Percentiles rank a stretch among this genome's conserved stretches.
Evolutionary conservation across 257 asterid genomes (phyloP).

Genomic region (Paulownia fortunei): DNA sequence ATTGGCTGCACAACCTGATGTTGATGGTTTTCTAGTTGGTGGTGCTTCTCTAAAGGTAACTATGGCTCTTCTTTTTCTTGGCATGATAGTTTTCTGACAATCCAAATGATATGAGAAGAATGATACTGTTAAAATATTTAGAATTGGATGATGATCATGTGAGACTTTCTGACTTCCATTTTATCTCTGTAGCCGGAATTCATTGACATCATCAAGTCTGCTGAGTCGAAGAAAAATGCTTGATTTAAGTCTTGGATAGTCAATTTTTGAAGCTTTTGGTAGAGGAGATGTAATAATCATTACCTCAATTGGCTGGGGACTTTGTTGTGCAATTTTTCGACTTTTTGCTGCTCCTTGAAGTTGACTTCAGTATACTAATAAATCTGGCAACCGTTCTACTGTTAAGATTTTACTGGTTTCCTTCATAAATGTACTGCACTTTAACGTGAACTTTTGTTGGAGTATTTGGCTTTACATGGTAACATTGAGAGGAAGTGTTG

Average conservation of each 20-base stretch:
- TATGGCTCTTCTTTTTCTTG: neutral
- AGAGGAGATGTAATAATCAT: constrained; percentile 35
- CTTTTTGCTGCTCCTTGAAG: constrained; percentile 34
- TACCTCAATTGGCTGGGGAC: constrained; percentile 28
- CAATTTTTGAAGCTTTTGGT: constrained; percentile 47
- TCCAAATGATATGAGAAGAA: neutral
- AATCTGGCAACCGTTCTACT: constrained; percentile 26
- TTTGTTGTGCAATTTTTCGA: constrained; percentile 30
- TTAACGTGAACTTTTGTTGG: neutral
- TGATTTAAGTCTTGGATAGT: constrained; percentile 35
- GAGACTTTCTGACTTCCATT: constrained; percentile 7
- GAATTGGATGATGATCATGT: neutral
- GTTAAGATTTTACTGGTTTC: neutral
- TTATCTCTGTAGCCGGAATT: constrained; percentile 67
- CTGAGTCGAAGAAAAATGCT: constrained; percentile 77
- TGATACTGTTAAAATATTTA: neutral
- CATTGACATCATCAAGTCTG: constrained; percentile 88
- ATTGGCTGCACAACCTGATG: constrained; percentile 69
- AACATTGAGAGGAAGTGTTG: neutral
- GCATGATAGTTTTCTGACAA: neutral
- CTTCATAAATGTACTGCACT: no score
- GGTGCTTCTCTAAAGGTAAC: constrained; percentile 92
- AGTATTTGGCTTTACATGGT: neutral
- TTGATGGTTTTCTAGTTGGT: constrained; percentile 89
- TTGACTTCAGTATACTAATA: constrained; percentile 40